Evolutionary conservation across 257 asterid species (phyloP).

Genomic region (Solanum appendiculatum): DNA sequence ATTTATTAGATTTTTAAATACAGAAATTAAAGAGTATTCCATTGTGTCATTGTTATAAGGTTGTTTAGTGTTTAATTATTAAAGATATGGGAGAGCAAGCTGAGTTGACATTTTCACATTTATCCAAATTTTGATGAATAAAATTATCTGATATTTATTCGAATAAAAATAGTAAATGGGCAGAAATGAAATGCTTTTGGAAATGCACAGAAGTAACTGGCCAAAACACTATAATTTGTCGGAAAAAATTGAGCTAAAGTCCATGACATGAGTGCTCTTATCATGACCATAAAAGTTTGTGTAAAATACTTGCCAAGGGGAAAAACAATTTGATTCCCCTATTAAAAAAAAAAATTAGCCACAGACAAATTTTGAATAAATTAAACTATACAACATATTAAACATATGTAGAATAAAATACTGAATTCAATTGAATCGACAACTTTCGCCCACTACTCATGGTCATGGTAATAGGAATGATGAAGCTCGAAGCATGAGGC

Average conservation of each 20-base stretch:
- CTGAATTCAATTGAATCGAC: too few species aligned
- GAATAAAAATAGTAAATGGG: background rate
- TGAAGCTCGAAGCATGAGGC: background rate
- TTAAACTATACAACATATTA: too few species aligned
- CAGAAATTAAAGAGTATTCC: too few species aligned
- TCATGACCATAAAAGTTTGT: background rate
- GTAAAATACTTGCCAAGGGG: background rate
- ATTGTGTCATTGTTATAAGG: too few species aligned
- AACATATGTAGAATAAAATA: too few species aligned
- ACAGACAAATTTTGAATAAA: too few species aligned
- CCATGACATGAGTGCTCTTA: background rate
- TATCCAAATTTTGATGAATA: background rate
- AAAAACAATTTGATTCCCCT: background rate
- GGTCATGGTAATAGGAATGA: background rate
- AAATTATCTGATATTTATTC: background rate
- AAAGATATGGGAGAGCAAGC: background rate
- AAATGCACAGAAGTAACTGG: background rate
- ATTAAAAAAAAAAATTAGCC: too few species aligned
- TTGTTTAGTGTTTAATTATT: background rate
- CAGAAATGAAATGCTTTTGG: background rate
- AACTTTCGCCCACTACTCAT: too few species aligned
- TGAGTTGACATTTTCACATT: background rate
- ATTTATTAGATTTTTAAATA: too few species aligned
- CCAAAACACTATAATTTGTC: background rate
- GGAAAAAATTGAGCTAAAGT: background rate